Evolutionary conservation across 176 grass and related monocot species (phyloP).

Genomic region (Puya raimondii): DNA sequence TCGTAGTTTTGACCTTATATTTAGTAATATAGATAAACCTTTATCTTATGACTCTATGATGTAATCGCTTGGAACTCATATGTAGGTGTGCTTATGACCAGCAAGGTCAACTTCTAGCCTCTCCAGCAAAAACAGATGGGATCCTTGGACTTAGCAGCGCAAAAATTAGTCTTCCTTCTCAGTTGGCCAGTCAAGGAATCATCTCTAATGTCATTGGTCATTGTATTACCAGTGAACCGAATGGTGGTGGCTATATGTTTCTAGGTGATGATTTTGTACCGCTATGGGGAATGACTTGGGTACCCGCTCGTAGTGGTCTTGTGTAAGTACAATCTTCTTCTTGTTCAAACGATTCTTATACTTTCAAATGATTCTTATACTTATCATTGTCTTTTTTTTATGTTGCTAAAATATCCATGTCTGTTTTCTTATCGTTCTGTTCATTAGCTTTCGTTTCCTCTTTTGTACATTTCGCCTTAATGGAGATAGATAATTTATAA

Average conservation of each 20-base stretch:
- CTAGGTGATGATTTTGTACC: conserved; percentile 73
- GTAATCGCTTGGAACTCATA: not conserved
- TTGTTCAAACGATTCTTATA: not conserved
- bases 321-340: conserved; percentile 38
- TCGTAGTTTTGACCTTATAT: conserved; percentile 3
- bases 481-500: not conserved
- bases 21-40: not conserved
- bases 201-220: conserved; percentile 70
- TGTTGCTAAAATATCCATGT: too few relatives aligned
- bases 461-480: too few relatives aligned
- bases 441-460: too few relatives aligned
- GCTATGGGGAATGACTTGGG: conserved; percentile 75
- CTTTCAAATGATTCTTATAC: too few relatives aligned
- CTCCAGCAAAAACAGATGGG: conserved; percentile 58
- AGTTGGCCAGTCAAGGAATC: conserved; percentile 54
- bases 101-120: conserved; percentile 50
- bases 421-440: too few relatives aligned
- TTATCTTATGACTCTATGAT: conserved; percentile 6
- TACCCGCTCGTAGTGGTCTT: conserved; percentile 48
- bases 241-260: conserved; percentile 72
- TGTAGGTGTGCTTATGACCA: conserved; percentile 89
- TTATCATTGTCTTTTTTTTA: too few relatives aligned
- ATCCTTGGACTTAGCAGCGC: conserved; percentile 58
- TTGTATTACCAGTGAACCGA: conserved; percentile 49
- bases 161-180: conserved; percentile 58